phyloP scores from a whole-genome alignment of 345 rosid genomes.

The Salix exigua region DNA sequence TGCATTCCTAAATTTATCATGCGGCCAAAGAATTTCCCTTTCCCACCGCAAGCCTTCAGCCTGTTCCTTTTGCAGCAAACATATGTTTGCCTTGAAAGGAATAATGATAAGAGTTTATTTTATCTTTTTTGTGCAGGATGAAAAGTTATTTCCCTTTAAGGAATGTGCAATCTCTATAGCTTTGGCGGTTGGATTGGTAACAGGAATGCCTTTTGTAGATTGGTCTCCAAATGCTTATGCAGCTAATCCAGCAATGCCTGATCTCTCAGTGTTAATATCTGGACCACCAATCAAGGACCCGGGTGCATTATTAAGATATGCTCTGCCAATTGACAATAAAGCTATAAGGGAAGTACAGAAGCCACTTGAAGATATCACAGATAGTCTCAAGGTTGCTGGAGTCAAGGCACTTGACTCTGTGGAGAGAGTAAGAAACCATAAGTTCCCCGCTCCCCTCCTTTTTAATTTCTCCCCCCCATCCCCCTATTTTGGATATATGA shows the following conservation, averaged over 20 bases:
- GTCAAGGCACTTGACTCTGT: constrained; percentile 86
- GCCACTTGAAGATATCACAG: constrained; percentile 92
- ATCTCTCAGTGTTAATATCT: constrained; percentile 79
- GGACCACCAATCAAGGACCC: constrained; percentile 99
- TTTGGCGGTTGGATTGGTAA: constrained; percentile 60
- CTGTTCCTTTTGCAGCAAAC: no score
- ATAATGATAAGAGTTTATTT: background rate
- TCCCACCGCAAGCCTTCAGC: no score
- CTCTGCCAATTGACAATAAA: constrained; percentile 81
- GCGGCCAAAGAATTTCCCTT: no score
- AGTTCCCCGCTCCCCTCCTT: no score
- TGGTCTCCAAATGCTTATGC: constrained; percentile 46
- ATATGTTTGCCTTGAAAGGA: background rate
- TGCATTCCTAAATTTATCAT: no score
- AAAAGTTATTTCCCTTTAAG: constrained; percentile 48
- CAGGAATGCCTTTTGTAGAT: constrained; percentile 51
- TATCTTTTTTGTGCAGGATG: constrained; percentile 39
- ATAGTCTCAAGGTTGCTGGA: constrained; percentile 86
- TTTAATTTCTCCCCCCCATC: background rate
- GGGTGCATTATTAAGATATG: constrained; percentile 70
- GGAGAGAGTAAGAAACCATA: constrained; percentile 57
- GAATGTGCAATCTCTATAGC: constrained; percentile 77
- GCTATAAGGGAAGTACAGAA: constrained; percentile 93
- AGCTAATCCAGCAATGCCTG: constrained; percentile 53
- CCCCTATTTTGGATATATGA: no score